A percentile compares a stretch with the other conserved stretches of the same genome.
These are phyloP conservation scores for Ogataea glucozyma DNA, from an alignment of 805 yeast species.

Conservation along the genomic window DNA sequence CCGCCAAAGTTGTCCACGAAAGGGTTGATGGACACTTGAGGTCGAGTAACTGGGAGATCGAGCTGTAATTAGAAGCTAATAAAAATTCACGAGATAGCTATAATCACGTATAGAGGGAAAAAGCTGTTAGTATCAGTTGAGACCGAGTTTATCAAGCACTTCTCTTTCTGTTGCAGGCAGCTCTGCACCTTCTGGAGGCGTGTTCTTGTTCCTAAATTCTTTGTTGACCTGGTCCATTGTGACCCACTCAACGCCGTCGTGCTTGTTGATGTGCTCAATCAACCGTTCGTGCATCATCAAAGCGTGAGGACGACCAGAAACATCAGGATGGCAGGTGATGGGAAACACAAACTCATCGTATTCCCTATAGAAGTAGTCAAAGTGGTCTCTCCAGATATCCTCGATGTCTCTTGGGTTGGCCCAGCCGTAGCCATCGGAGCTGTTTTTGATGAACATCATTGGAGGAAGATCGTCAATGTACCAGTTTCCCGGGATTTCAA, in stretches of 20 bases:
- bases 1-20: slow-evolving; percentile 26
- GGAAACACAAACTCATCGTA: slow-evolving; percentile 41
- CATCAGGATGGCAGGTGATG: slow-evolving; percentile 41
- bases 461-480: slow-evolving; percentile 41
- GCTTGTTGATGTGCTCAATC: slow-evolving; percentile 38
- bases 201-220: slow-evolving; percentile 33
- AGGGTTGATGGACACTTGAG: slow-evolving; percentile 21
- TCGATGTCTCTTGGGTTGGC: slow-evolving; percentile 39
- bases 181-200: slow-evolving; percentile 33
- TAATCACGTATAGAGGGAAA: too few relatives aligned
- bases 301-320: slow-evolving; percentile 40
- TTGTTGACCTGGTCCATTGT: slow-evolving; percentile 39
- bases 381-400: slow-evolving; percentile 41
- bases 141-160: slow-evolving; percentile 6
- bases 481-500: slow-evolving; percentile 42
- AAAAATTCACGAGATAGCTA: too few relatives aligned
- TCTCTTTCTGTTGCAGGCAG: slow-evolving; percentile 26
- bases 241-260: slow-evolving; percentile 42
- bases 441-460: slow-evolving; percentile 39
- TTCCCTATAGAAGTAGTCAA: slow-evolving; percentile 40
- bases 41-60: slow-evolving; percentile 27
- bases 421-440: slow-evolving; percentile 37
- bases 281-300: slow-evolving; percentile 39
- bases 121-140: too few relatives aligned
- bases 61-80: slow-evolving; percentile 3